Conservation (phyloP, 23 red algal species). For the Pyropia haitanensis region DNA sequence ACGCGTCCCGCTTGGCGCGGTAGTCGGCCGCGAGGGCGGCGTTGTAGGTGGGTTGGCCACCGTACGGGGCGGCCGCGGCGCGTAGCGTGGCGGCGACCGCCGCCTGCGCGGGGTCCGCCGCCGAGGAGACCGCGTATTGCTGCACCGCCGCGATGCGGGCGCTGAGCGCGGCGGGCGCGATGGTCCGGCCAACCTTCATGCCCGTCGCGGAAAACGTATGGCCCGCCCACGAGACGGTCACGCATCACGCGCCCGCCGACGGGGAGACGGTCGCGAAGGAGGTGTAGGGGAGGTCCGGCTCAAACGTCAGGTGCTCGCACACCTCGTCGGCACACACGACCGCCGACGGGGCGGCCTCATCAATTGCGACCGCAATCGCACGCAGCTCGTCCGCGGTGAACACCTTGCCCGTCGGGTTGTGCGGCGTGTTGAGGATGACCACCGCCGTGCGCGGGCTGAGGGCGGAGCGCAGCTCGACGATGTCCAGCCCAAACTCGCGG, state of each 20-base stretch:
- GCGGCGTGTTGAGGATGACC: conserved; percentile 70
- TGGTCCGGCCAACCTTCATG: conserved; percentile 64
- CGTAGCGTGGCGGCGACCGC: conserved; percentile 57
- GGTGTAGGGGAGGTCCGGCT: conserved; percentile 33
- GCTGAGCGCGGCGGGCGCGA: conserved; percentile 46
- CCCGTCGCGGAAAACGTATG: conserved; percentile 91
- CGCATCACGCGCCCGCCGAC: conserved; percentile 38
- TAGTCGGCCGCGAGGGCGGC: conserved; percentile 30
- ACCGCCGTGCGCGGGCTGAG: conserved; percentile 45
- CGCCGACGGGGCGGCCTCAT: conserved; percentile 30
- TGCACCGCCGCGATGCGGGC: conserved; percentile 44
- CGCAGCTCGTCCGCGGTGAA: conserved; percentile 57
- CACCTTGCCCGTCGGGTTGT: conserved; percentile 89
- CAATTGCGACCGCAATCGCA: conserved; percentile 32
- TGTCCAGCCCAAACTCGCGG: conserved; percentile 62
- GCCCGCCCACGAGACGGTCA: conserved; percentile 64
- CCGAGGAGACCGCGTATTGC: conserved; percentile 72
- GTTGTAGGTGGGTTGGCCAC: conserved; percentile 53
- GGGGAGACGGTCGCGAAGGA: conserved; percentile 56
- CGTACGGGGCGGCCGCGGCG: conserved; percentile 40
- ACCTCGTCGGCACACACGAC: conserved; percentile 89
- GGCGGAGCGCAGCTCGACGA: conserved; percentile 23
- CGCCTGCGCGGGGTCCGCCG: conserved; percentile 38
- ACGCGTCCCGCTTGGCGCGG: conserved; percentile 51
- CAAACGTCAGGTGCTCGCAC: conserved; percentile 81